phyloP scores from a whole-genome alignment of 2,329 filamentous ascomycete species.

The Trichophyton verrucosum region DNA sequence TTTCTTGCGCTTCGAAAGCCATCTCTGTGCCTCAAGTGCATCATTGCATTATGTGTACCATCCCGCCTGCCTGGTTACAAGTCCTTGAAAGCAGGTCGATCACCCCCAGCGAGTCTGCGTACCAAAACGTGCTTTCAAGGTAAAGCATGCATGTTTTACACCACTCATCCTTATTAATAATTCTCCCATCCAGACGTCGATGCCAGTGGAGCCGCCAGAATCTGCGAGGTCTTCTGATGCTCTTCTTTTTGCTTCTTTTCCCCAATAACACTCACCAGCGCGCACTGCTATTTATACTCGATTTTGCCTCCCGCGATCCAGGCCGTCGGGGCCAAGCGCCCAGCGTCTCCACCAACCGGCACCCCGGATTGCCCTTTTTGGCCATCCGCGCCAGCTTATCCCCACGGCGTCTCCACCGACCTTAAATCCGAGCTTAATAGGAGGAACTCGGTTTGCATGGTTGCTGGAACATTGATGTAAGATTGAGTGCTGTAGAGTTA shows the following conservation, averaged over 20 bases:
- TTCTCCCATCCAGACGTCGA: neutral
- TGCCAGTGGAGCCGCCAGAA: neutral
- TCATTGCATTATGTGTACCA: neutral
- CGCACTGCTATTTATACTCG: neutral
- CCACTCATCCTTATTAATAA: neutral
- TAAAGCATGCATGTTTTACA: no score
- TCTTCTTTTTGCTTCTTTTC: neutral
- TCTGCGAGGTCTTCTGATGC: neutral
- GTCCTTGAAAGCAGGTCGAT: no score
- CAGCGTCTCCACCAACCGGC: neutral
- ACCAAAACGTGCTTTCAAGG: no score
- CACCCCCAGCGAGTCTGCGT: no score
- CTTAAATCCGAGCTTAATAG: neutral
- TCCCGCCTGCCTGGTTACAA: no score
- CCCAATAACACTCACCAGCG: neutral
- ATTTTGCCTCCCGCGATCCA: neutral
- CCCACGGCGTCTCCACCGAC: neutral
- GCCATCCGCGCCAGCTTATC: neutral
- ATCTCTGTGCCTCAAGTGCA: neutral
- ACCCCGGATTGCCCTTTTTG: neutral
- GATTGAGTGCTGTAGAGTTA: no score
- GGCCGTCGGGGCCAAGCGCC: neutral
- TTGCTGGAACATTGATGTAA: neutral
- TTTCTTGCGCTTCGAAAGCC: neutral
- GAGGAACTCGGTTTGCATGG: neutral